These are phyloP conservation scores for Agrocybe chaxingu DNA, from an alignment of 768 basidiomycete genomes.

Conservation along the genomic window DNA sequence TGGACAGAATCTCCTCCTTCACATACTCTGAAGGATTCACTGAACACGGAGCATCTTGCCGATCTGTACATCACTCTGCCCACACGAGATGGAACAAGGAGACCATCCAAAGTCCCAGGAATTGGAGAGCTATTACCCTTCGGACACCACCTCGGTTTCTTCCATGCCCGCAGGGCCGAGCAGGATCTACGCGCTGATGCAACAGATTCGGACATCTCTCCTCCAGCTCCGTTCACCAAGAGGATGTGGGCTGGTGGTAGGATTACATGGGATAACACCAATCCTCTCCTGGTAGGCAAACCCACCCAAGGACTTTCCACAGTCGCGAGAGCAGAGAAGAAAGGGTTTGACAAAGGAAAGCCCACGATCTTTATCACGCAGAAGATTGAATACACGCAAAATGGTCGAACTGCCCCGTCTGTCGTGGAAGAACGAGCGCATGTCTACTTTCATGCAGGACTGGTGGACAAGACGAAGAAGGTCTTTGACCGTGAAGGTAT, in stretches of 20 bases:
- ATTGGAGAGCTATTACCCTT: slow-evolving; percentile 42
- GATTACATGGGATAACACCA: slow-evolving; percentile 54
- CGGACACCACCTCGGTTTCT: slow-evolving; percentile 75
- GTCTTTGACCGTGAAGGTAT: slow-evolving; percentile 42
- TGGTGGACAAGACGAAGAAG: slow-evolving; percentile 23
- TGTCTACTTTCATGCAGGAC: slow-evolving; percentile 46
- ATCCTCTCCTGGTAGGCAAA: slow-evolving; percentile 52
- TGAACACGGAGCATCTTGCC: slow-evolving; percentile 54
- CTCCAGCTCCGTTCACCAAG: slow-evolving; percentile 68
- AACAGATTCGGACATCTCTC: slow-evolving; percentile 69
- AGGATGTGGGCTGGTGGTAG: slow-evolving; percentile 83
- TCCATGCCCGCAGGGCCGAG: slow-evolving; percentile 65
- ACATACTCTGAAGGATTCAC: slow-evolving; percentile 43
- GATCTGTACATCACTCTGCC: slow-evolving; percentile 71
- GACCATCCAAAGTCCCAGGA: slow-evolving; percentile 38
- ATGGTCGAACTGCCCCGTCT: slow-evolving; percentile 42
- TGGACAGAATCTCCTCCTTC: slow-evolving; percentile 53
- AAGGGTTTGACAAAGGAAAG: slow-evolving; percentile 56
- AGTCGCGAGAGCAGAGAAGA: slow-evolving; percentile 54
- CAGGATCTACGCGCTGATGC: slow-evolving; percentile 58
- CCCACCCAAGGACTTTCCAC: slow-evolving; percentile 45
- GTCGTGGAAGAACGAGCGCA: slow-evolving; percentile 65
- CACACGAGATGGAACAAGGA: slow-evolving; percentile 59
- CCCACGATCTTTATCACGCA: slow-evolving; percentile 81
- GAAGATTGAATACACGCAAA: slow-evolving; percentile 46